Base-by-base conservation (phyloP, 352 stramenopile genomes). In the Globisporangium alternatum region DNA sequence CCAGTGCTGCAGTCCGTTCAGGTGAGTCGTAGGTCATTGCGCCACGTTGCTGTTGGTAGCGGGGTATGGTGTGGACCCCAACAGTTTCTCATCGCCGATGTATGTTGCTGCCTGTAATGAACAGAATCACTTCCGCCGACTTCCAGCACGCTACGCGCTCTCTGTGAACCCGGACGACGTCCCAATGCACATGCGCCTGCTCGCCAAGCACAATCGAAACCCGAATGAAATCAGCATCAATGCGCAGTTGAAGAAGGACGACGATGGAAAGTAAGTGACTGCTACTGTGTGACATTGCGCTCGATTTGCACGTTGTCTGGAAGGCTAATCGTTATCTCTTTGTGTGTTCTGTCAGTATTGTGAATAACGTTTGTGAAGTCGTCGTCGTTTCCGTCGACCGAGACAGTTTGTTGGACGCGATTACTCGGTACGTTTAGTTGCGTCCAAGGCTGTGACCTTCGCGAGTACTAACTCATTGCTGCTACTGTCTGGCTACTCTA, bases 91-190 rank as follows among this genome's bases (percentile, higher is more conserved):
- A 59, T 15, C 17, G n/a, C 22, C 31, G 10, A n/a, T 10, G 45
- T 30, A 5, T 44, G 31, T 31, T 44, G 9, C 17, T 31, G n/a
- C 7, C 5, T 45, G 12, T 21, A 21, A 52, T 52, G 3, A 45
- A 10, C 58, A 94, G 76, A 77, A 72, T 15, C 86, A 95, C 30
- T 95, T 95, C 57, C 76, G 78, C 31, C 84, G 81, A 22, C 67
- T 95, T n/a, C 86, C 86, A 37, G 86, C 86, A 35, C 82, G 86
- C 35, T 95, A 95, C 57, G 86, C 86, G 19, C 69, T 95, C 37
- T 93, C 84, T 0, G 86, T 95, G 41, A 91, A 95, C 65, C 84
- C 86, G 1, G 86, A 93, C 69, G 86, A 95, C 52, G 86, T 95
- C n/a, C 86, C 86, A 9, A 77, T 93, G 72, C 86, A 95, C 66